phyloP scores from a whole-genome alignment of 306 rosid genomes.

The Aeschynomene evenia region DNA sequence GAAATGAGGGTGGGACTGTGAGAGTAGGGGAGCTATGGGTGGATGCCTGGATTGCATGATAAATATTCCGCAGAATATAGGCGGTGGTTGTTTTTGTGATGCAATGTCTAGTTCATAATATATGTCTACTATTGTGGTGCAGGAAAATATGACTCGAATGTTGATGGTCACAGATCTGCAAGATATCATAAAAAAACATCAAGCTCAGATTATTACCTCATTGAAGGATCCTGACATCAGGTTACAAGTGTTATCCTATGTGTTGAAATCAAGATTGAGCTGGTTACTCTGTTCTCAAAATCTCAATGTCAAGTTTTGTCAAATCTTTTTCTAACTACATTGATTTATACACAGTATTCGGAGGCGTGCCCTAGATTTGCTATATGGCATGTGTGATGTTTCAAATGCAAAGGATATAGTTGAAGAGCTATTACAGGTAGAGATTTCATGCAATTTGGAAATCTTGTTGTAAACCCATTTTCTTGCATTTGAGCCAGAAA shows the following conservation, averaged over 20 bases:
- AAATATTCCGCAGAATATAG: conserved; percentile 9
- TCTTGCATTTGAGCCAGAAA: conserved; percentile 28
- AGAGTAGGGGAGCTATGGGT: too few species aligned
- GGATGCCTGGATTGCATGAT: neutral
- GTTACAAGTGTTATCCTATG: conserved; percentile 45
- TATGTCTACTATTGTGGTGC: conserved; percentile 41
- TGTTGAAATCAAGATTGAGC: conserved; percentile 22
- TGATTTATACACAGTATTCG: conserved; percentile 70
- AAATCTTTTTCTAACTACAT: conserved; percentile 28
- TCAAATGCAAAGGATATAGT: conserved; percentile 99
- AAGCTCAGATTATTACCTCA: conserved; percentile 98
- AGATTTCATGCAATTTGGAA: conserved; percentile 17
- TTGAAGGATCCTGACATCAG: conserved; percentile 99
- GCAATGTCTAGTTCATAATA: conserved; percentile 29
- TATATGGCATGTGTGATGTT: conserved; percentile 99
- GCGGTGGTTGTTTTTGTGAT: conserved; percentile 4
- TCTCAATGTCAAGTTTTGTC: neutral
- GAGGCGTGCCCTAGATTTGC: conserved; percentile 98
- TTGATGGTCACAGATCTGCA: conserved; percentile 98
- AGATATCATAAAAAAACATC: conserved; percentile 97
- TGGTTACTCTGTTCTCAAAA: neutral
- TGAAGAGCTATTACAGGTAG: conserved; percentile 95
- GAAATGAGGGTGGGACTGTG: too few species aligned
- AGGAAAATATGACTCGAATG: conserved; percentile 99
- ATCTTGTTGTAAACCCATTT: neutral